phyloP scores from a whole-genome alignment of 2,329 filamentous ascomycete species.

The Cordyceps cicadae region DNA sequence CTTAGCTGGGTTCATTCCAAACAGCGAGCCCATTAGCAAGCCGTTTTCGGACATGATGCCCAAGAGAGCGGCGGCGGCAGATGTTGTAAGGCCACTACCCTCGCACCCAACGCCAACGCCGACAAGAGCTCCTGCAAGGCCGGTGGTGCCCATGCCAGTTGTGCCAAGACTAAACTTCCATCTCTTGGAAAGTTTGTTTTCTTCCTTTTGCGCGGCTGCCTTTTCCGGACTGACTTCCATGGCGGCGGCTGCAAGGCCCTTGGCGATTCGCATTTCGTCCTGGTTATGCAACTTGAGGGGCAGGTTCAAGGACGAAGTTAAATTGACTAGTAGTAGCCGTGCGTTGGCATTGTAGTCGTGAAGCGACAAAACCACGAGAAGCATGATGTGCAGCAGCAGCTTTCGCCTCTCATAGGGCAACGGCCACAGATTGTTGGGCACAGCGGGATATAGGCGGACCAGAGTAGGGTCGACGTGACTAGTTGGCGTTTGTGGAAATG shows the following conservation, averaged over 20 bases:
- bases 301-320: conserved; percentile 64
- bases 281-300: conserved; percentile 55
- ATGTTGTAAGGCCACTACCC: conserved; percentile 66
- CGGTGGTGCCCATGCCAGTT: conserved; percentile 53
- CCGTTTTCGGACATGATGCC: conserved; percentile 73
- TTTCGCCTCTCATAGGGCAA: conserved; percentile 53
- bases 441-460: conserved; percentile 46
- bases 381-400: conserved; percentile 61
- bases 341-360: conserved; percentile 71
- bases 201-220: conserved; percentile 38
- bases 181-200: conserved; percentile 55
- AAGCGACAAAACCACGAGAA: conserved; percentile 66
- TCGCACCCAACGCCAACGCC: conserved; percentile 72
- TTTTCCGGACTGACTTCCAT: conserved; percentile 33
- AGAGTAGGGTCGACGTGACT: conserved; percentile 39
- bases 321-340: conserved; percentile 59
- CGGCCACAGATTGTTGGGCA: conserved; percentile 51
- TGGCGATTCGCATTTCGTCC: conserved; percentile 68
- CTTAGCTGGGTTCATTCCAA: conserved; percentile 81
- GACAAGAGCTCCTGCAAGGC: conserved; percentile 68
- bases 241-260: conserved; percentile 66
- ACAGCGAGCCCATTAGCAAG: conserved; percentile 72
- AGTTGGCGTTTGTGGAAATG: conserved; percentile 32
- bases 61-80: conserved; percentile 68
- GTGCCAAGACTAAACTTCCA: conserved; percentile 57